phyloP scores from a whole-genome alignment of 768 basidiomycete genomes.

The Russula virescens region DNA sequence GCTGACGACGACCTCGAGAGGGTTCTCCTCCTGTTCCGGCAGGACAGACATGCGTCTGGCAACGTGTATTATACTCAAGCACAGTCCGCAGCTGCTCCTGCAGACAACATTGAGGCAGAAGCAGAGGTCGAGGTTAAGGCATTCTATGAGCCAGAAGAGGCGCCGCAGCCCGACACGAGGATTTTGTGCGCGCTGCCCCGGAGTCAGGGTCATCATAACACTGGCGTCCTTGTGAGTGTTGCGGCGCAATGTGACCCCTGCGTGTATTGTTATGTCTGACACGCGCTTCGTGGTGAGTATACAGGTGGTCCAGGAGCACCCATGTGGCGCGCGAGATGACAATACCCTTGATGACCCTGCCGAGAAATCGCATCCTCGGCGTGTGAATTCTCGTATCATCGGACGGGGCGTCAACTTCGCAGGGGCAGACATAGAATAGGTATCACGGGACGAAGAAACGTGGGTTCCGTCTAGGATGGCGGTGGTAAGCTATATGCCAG shows the following conservation, averaged over 20 bases:
- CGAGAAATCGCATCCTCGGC: background rate
- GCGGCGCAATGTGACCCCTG: background rate
- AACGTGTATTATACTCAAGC: background rate
- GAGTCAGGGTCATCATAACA: background rate
- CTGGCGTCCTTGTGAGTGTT: conserved; percentile 7
- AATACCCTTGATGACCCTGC: background rate
- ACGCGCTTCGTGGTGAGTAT: background rate
- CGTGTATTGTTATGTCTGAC: background rate
- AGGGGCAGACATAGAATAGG: background rate
- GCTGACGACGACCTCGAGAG: background rate
- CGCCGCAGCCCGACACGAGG: background rate
- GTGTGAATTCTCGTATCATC: background rate
- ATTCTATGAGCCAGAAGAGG: background rate
- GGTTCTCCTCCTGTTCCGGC: background rate
- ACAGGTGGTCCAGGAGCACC: background rate
- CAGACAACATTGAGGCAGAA: background rate
- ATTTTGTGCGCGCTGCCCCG: conserved; percentile 1
- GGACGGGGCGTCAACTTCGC: background rate
- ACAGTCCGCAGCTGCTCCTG: background rate
- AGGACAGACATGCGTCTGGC: conserved; percentile 3
- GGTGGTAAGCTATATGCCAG: background rate
- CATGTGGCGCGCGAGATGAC: background rate
- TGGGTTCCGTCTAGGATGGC: no score
- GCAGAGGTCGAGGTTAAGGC: background rate
- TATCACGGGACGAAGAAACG: background rate